Evolutionary conservation across 2,329 filamentous ascomycete species (phyloP).

Genomic region (Sclerotinia trifoliorum): DNA sequence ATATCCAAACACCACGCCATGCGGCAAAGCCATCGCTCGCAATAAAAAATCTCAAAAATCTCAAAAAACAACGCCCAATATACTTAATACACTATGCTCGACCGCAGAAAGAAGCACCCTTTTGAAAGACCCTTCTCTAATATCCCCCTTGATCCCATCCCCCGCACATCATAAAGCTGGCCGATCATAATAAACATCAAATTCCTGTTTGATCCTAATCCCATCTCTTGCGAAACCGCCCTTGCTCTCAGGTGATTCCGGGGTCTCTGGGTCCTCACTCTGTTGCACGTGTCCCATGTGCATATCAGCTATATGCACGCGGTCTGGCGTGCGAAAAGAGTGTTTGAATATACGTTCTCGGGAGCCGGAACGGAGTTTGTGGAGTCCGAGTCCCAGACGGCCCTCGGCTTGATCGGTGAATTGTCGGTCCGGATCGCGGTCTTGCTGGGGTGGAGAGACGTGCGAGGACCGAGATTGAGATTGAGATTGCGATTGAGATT

Average conservation of each 20-base stretch:
- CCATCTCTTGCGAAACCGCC: not conserved
- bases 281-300: not conserved
- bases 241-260: not conserved
- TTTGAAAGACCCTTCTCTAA: not conserved
- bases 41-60: not conserved
- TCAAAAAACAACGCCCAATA: not conserved
- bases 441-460: not conserved
- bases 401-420: not conserved
- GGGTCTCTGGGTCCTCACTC: not conserved
- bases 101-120: not conserved
- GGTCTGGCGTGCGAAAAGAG: not conserved
- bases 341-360: not conserved
- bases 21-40: not conserved
- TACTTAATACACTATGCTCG: not conserved
- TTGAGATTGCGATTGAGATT: not conserved
- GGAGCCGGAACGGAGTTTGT: not conserved
- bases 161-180: conserved; percentile 1
- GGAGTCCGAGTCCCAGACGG: not conserved
- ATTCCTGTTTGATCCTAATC: conserved; percentile 11
- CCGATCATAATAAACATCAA: conserved; percentile 19
- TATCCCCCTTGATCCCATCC: not conserved
- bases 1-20: conserved; percentile 7
- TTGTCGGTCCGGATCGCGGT: not conserved
- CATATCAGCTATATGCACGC: conserved; percentile 12
- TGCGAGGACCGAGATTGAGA: not conserved